Evolutionary conservation across 176 grass and related monocot genomes (phyloP).

Genomic region (Eleusine indica): DNA sequence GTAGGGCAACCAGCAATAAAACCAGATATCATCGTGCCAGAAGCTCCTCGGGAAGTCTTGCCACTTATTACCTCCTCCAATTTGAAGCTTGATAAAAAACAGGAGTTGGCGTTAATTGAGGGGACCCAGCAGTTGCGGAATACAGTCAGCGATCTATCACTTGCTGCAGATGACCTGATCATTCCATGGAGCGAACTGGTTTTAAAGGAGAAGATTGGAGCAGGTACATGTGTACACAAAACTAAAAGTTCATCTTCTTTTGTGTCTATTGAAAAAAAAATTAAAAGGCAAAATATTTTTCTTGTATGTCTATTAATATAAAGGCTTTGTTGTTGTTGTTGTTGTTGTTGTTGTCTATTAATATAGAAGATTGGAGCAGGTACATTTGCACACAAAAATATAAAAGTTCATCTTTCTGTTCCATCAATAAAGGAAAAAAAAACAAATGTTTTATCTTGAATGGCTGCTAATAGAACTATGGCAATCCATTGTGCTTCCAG

Average conservation of each 20-base stretch:
- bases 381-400: no score
- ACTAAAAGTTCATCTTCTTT: conserved; percentile 8
- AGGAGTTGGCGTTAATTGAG: conserved; percentile 61
- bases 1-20: conserved; percentile 41
- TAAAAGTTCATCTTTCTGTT: no score
- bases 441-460: background rate
- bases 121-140: conserved; percentile 42
- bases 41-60: conserved; percentile 47
- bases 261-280: background rate
- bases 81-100: conserved; percentile 67
- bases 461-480: background rate
- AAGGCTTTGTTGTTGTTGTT: no score
- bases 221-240: conserved; percentile 55
- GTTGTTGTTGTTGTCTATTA: background rate
- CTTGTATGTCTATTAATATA: background rate
- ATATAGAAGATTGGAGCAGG: background rate
- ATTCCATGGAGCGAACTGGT: conserved; percentile 92
- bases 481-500: conserved; percentile 1
- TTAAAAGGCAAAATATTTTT: background rate
- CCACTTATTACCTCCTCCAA: conserved; percentile 61
- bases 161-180: conserved; percentile 76
- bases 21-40: conserved; percentile 37
- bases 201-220: conserved; percentile 96
- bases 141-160: conserved; percentile 56
- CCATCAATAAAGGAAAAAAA: background rate